Base-by-base conservation (phyloP, 2,329 filamentous ascomycete species). In the Fulvia fulva region DNA sequence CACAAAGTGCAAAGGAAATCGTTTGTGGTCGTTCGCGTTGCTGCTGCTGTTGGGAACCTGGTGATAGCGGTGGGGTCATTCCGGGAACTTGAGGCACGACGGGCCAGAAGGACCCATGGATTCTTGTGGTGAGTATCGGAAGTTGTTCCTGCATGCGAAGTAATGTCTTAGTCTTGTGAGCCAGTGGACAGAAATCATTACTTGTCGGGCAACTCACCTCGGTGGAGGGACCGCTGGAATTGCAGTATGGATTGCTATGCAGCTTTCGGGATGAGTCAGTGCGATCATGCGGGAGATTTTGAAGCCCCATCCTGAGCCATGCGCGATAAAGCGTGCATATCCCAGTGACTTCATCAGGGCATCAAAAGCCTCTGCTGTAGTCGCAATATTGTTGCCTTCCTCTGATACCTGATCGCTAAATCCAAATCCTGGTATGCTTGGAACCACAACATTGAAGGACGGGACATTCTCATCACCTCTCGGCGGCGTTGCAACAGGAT, bases 391-490 rank as follows among this genome's bases (percentile, higher is more conserved):
- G 66, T 80, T 76, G 7, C 73, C 73, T 50, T 80, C 79, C 55
- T 77, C 76, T 0, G 77, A 75, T 41, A 86, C 76, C 1, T 84
- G 76, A 69, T 88, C 85, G 69, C 85, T 87, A 67, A 89, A 89
- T 16, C 85, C 86, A 47, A 87, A 76, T 0, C 86, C 86, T 0
- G 87, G 86, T 21, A 89, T 78, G 45, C 83, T 84, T 1, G 87
- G 86, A 21, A 83, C 82, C 21, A 89, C 80, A n/a, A 89, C 68
- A 66, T 89, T 83, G 65, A 89, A 89, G 0, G 84, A 78, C 59
- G 83, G 66, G 4, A 67, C 65, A 21, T 65, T 58, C 14, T 67
- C 61, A 32, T 63, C 58, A 14, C 62, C 65, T 41, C 57, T 37
- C 5, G 67, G 65, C n/a, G 55, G 70, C 65, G 64, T 73, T 70